Percentiles rank a stretch among this genome's conserved stretches.
These are phyloP conservation scores for Fusarium agapanthi DNA, from an alignment of 2,329 filamentous ascomycete genomes.

Conservation along the genomic window DNA sequence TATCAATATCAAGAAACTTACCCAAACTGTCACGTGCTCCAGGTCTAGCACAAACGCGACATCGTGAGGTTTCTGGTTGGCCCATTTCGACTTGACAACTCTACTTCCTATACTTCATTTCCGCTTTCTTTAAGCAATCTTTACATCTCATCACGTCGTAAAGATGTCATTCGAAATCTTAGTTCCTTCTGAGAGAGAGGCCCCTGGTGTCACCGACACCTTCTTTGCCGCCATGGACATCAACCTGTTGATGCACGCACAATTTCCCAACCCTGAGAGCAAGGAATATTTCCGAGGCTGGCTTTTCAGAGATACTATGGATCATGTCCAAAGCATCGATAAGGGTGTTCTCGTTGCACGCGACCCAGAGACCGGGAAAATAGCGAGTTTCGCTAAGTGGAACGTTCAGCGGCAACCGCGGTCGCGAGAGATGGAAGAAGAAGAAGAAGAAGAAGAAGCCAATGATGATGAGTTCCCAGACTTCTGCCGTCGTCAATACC, in stretches of 20 bases:
- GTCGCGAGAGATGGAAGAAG: slow-evolving; percentile 19
- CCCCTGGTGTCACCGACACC: slow-evolving; percentile 41
- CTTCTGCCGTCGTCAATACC: slow-evolving; percentile 42
- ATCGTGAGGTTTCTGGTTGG: slow-evolving; percentile 28
- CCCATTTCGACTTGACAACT: slow-evolving; percentile 6
- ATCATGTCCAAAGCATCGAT: slow-evolving; percentile 39
- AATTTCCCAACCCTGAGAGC: slow-evolving; percentile 49
- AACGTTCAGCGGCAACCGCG: slow-evolving; percentile 39
- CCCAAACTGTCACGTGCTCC: slow-evolving; percentile 18
- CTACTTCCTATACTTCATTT: neutral
- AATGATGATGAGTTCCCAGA: slow-evolving; percentile 44
- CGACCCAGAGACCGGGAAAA: slow-evolving; percentile 40
- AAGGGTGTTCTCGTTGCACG: slow-evolving; percentile 49
- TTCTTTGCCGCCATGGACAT: slow-evolving; percentile 52
- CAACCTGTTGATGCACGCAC: slow-evolving; percentile 51
- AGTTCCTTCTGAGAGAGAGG: slow-evolving; percentile 40
- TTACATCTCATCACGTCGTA: neutral
- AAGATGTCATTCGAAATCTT: slow-evolving; percentile 43
- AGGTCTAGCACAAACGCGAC: slow-evolving; percentile 6
- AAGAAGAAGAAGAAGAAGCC: slow-evolving; percentile 13
- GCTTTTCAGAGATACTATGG: slow-evolving; percentile 44
- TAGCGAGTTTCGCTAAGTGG: slow-evolving; percentile 51
- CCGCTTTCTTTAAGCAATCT: neutral
- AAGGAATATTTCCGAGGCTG: slow-evolving; percentile 43
- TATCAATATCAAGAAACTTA: neutral